Percentiles rank a stretch among this genome's conserved stretches.
Evolutionary conservation across 106 monocot genomes (phyloP).

Genomic region (Agapanthus africanus): DNA sequence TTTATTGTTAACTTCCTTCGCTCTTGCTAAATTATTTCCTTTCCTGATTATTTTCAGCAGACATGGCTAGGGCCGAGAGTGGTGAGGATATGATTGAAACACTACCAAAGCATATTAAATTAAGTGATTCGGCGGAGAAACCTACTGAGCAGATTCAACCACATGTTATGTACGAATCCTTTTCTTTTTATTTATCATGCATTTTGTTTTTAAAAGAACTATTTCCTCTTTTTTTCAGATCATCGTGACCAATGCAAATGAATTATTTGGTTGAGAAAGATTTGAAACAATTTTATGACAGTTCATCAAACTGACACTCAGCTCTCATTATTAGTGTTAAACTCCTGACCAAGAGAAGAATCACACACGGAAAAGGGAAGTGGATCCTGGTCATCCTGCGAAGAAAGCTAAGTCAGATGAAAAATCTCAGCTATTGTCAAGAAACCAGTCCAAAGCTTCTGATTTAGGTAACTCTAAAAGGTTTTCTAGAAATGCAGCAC

Average conservation of each 20-base stretch:
- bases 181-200: neutral
- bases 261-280: too few species aligned
- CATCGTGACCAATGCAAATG: neutral
- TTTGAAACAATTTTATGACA: too few species aligned
- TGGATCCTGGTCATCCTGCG: slow-evolving; percentile 7
- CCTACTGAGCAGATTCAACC: slow-evolving; percentile 1
- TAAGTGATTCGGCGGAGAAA: slow-evolving; percentile 1
- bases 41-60: slow-evolving; percentile 7
- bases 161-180: slow-evolving; percentile 13
- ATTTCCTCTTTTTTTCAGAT: neutral
- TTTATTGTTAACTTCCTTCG: neutral
- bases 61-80: slow-evolving; percentile 2
- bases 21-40: neutral
- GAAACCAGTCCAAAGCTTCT: too few species aligned
- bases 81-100: slow-evolving; percentile 2
- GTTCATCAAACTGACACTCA: too few species aligned
- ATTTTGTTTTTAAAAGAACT: neutral
- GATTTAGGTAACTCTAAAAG: slow-evolving; percentile 7
- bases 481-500: neutral
- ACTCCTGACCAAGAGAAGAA: too few species aligned
- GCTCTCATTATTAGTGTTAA: too few species aligned
- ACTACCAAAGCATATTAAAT: slow-evolving; percentile 11
- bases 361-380: slow-evolving; percentile 19
- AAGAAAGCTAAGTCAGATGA: slow-evolving; percentile 36
- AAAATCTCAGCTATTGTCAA: too few species aligned